Evolutionary conservation across 2,329 filamentous ascomycete genomes (phyloP).

Genomic region (Emydomyces testavorans): DNA sequence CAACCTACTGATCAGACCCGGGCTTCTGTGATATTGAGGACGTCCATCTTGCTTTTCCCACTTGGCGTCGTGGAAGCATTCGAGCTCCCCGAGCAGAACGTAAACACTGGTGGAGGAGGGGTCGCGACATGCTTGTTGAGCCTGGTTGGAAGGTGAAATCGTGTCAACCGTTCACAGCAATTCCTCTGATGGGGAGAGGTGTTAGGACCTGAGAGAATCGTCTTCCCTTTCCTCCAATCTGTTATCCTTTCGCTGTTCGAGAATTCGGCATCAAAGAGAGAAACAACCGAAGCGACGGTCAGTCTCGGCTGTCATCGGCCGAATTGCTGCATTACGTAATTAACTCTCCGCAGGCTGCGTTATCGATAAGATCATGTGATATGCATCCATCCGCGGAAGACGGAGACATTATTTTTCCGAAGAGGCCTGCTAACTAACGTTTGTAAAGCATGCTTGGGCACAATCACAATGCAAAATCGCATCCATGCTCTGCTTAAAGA

Average conservation of each 20-base stretch:
- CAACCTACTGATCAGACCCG: constrained; percentile 48
- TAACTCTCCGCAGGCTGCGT: neutral
- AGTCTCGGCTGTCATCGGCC: constrained; percentile 25
- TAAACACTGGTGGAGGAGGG: constrained; percentile 15
- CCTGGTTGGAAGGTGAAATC: neutral
- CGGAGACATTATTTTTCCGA: no score
- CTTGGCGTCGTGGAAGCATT: constrained; percentile 10
- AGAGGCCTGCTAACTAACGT: no score
- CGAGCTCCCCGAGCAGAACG: constrained; percentile 11
- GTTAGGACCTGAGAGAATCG: no score
- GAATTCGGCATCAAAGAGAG: neutral
- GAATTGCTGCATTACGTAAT: constrained; percentile 7
- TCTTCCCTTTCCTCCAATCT: no score
- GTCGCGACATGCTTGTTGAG: constrained; percentile 17
- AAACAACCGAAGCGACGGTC: constrained; percentile 7
- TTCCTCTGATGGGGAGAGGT: no score
- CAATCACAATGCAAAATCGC: no score
- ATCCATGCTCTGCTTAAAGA: neutral
- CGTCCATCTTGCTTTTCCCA: constrained; percentile 36
- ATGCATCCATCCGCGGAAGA: no score
- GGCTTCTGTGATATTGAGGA: constrained; percentile 46
- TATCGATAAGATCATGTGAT: constrained; percentile 11
- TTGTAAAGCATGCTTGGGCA: no score
- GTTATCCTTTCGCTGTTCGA: neutral
- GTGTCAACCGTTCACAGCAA: neutral